Conservation (phyloP, 495 filamentous ascomycete species). For the Lophiotrema nucula region DNA sequence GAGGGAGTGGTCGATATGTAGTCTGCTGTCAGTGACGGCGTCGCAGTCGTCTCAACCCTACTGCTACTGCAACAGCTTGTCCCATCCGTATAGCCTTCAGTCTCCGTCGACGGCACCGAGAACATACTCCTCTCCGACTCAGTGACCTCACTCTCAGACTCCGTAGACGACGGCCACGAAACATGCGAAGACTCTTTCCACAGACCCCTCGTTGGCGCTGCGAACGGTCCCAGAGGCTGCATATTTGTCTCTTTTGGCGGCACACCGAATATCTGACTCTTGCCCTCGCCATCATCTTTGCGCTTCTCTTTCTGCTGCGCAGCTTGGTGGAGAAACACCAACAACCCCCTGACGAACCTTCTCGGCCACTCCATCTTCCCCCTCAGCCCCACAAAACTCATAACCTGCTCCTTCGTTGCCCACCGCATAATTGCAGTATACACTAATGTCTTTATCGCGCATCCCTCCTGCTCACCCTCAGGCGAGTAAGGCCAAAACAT, state of each 20-base stretch:
- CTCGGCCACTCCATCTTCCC: background rate
- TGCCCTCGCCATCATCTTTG: background rate
- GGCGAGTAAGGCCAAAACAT: background rate
- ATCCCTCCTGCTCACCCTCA: background rate
- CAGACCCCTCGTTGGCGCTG: background rate
- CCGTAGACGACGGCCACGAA: background rate
- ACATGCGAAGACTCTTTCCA: background rate
- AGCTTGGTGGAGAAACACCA: background rate
- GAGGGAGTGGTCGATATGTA: background rate
- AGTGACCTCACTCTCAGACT: background rate
- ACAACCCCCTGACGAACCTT: constrained; percentile 7
- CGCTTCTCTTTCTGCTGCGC: background rate
- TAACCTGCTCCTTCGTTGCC: background rate
- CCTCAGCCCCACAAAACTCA: constrained; percentile 1
- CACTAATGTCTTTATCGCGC: background rate
- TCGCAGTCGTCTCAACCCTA: background rate
- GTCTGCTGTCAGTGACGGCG: background rate
- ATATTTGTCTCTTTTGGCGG: background rate
- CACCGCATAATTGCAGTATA: constrained; percentile 3
- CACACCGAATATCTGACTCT: background rate
- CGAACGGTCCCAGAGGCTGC: background rate
- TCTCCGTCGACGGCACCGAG: no score
- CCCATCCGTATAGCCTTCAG: no score
- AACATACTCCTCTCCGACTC: no score
- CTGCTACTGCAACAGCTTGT: no score